Percentiles rank a stretch among this genome's conserved stretches.
phyloP scores from a whole-genome alignment of 805 yeast species.

The Brettanomyces bruxellensis region DNA sequence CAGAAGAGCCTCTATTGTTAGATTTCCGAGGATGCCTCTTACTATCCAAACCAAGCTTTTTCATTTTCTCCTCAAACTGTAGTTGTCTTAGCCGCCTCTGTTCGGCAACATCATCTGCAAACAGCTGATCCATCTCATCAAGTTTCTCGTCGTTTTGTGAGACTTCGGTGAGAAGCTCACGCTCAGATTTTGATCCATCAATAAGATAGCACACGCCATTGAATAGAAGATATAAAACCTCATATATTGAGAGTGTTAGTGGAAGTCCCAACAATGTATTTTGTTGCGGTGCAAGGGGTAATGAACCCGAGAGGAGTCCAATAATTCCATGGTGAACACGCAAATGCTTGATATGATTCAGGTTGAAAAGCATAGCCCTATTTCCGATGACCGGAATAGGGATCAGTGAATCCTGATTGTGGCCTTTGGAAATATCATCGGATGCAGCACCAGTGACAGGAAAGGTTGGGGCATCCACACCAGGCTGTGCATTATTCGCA shows the following conservation, averaged over 20 bases:
- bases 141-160: conserved; percentile 1
- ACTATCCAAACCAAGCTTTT: conserved; percentile 1
- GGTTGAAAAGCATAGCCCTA: conserved; percentile 43
- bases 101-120: conserved; percentile 4
- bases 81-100: conserved; percentile 4
- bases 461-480: no score
- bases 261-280: conserved; percentile 84
- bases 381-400: conserved; percentile 9
- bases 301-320: conserved; percentile 76
- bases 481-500: no score
- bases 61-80: conserved; percentile 5
- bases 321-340: conserved; percentile 51
- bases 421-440: not conserved
- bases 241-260: conserved; percentile 62
- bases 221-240: conserved; percentile 54
- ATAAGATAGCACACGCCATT: conserved; percentile 8
- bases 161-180: conserved; percentile 3
- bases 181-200: conserved; percentile 2
- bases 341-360: conserved; percentile 42
- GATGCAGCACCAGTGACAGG: not conserved
- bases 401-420: not conserved
- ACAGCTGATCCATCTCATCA: not conserved
- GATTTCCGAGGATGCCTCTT: conserved; percentile 1
- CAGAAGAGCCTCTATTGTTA: not conserved
- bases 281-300: conserved; percentile 90